Evolutionary conservation across 1,284 basidiomycete species (phyloP), one percentile per base, ranked within the genome.

Genomic region (Trichosporon ovoides): DNA sequence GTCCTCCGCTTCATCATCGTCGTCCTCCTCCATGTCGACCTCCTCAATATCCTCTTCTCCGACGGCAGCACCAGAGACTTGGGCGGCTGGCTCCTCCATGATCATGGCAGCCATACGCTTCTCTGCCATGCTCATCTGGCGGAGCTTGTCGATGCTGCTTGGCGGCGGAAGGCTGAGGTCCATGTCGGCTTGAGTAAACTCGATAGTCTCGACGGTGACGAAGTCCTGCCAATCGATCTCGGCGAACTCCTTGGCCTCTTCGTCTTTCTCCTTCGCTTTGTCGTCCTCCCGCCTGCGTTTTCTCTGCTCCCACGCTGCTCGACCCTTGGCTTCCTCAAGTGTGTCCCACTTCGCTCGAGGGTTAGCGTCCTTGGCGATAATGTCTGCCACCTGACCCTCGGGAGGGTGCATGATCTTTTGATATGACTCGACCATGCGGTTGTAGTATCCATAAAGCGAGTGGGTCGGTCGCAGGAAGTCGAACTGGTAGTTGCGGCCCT

Each of bases 221-320:
- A 98, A 98, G 77, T 98, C 96, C 71, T 98, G 92, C 96, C 96
- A 99, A 74, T 98, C 96, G 71, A 99, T 98, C 73, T 94, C 90
- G 50, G 91, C 89, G 72, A 97, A 93, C 10, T 91, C 92, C 53
- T 67, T 58, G 28, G 66, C 65, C 60, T 76, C 74, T 57, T 75
- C 89, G 74, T 98, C 93, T 64, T 88, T 85, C 67, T 96, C 90
- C 68, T 95, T 89, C 66, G 90, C 84, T 52, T 87, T 83, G 73
- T 87, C 88, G 79, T 91, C 88, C 64, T 91, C 87, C 75, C 87
- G 85, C 70, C 95, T 89, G 46, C 87, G 80, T 71, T 88, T 87
- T 66, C 86, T 82, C 63, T 84, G 84, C 72, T 95, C 90, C 91
- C 92, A 98, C 63, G 89, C 87, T 3, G 91, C 91, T 55, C 96